A percentile compares a stretch with the other conserved stretches of the same genome.
phyloP scores from a whole-genome alignment of 257 asterid genomes.

The Jacaranda mimosifolia region DNA sequence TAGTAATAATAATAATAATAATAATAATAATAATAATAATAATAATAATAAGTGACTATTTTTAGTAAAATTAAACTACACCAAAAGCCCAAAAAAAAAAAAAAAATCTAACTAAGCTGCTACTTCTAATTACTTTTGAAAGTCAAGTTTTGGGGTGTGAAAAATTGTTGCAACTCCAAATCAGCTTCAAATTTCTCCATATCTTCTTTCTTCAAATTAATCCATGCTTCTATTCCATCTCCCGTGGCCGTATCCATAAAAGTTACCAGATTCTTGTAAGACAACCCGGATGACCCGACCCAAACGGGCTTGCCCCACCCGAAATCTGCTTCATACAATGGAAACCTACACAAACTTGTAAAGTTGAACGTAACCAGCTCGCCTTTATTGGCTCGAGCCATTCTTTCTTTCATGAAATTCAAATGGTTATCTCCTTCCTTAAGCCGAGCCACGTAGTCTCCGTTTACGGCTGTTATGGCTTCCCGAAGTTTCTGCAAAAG shows the following conservation, averaged over 20 bases:
- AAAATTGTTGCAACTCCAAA: slow-evolving; percentile 41
- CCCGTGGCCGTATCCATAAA: slow-evolving; percentile 47
- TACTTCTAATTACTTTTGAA: too few species aligned
- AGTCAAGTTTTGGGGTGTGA: background rate
- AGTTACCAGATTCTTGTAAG: slow-evolving; percentile 45
- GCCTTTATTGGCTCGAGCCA: slow-evolving; percentile 30
- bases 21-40: too few species aligned
- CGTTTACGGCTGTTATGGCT: slow-evolving; percentile 38
- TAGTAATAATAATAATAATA: too few species aligned
- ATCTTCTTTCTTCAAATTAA: slow-evolving; percentile 45
- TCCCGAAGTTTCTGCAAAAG: slow-evolving; percentile 38
- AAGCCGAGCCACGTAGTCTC: slow-evolving; percentile 38
- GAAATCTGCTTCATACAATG: slow-evolving; percentile 59
- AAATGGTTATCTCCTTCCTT: slow-evolving; percentile 38
- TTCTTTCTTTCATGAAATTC: slow-evolving; percentile 32
- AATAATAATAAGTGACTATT: too few species aligned
- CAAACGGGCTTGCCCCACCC: slow-evolving; percentile 62
- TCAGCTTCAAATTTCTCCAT: slow-evolving; percentile 58
- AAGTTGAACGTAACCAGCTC: slow-evolving; percentile 46
- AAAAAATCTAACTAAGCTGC: too few species aligned
- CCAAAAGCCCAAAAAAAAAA: too few species aligned
- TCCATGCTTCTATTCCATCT: slow-evolving; percentile 59
- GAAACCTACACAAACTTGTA: slow-evolving; percentile 64
- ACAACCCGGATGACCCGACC: slow-evolving; percentile 47
- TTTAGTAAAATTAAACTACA: too few species aligned